phyloP scores from a whole-genome alignment of 1,139 yeast species.

The Blastobotrys apis region DNA sequence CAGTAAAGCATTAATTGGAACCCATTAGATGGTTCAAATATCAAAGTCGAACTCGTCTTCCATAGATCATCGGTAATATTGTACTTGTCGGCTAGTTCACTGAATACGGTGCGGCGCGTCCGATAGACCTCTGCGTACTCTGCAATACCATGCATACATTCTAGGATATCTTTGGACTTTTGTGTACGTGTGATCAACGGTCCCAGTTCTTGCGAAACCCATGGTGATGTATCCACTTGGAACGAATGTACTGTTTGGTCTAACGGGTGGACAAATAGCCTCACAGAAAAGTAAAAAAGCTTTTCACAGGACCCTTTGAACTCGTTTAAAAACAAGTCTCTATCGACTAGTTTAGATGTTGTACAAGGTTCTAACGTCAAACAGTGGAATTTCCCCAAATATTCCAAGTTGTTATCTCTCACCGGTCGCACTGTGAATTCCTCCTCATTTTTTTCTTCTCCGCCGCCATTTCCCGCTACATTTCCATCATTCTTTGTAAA shows the following conservation, averaged over 20 bases:
- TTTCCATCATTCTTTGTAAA: not conserved
- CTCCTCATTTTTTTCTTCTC: constrained; percentile 1
- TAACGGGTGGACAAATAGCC: constrained; percentile 17
- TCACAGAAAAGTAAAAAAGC: constrained; percentile 20
- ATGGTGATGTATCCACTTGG: constrained; percentile 18
- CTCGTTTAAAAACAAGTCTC: constrained; percentile 16
- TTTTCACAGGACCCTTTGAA: constrained; percentile 20
- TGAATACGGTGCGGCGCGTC: constrained; percentile 22
- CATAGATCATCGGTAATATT: constrained; percentile 18
- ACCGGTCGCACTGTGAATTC: constrained; percentile 7
- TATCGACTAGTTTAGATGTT: constrained; percentile 12
- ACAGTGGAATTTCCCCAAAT: constrained; percentile 22
- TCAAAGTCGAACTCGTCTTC: constrained; percentile 19
- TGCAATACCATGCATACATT: constrained; percentile 24
- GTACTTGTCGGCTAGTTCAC: constrained; percentile 14
- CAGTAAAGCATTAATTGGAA: constrained; percentile 11
- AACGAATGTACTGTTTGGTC: constrained; percentile 20
- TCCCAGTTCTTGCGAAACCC: constrained; percentile 22
- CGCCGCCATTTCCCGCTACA: not conserved
- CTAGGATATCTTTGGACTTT: constrained; percentile 18
- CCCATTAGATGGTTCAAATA: constrained; percentile 13
- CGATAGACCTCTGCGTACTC: constrained; percentile 23
- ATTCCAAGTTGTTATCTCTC: constrained; percentile 9
- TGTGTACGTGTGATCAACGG: constrained; percentile 17
- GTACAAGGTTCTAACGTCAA: constrained; percentile 16